A percentile compares a stretch with the other conserved stretches of the same genome.
Conservation (phyloP, 805 yeast species). For the Saccharomyces kudriavzevii region DNA sequence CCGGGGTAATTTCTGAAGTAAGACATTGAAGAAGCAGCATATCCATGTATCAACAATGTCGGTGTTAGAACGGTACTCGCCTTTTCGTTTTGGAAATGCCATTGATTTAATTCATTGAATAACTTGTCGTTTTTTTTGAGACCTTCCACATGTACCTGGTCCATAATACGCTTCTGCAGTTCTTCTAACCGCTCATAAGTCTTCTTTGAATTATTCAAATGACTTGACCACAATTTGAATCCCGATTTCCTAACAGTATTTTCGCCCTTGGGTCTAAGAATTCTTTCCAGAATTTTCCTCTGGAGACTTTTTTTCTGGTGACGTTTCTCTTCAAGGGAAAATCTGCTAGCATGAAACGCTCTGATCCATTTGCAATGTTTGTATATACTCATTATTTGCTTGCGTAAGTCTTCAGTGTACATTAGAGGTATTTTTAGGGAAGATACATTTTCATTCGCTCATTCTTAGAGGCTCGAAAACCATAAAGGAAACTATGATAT, state of each 20-base stretch:
- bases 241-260: not conserved
- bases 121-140: conserved; percentile 8
- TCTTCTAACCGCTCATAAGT: conserved; percentile 2
- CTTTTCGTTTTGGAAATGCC: conserved; percentile 26
- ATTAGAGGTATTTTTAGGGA: not conserved
- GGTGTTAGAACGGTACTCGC: conserved; percentile 25
- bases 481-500: not conserved
- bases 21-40: conserved; percentile 84
- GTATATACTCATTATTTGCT: not conserved
- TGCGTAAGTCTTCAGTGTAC: not conserved
- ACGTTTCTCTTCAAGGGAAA: not conserved
- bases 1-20: conserved; percentile 62
- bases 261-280: not conserved
- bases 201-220: not conserved
- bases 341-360: not conserved
- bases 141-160: conserved; percentile 11
- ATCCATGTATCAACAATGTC: conserved; percentile 72
- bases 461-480: not conserved
- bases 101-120: conserved; percentile 23
- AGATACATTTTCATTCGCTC: not conserved
- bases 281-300: not conserved
- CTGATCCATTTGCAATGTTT: not conserved
- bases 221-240: conserved; percentile 6
- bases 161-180: conserved; percentile 14
- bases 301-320: not conserved